Conservation (phyloP, 2,329 filamentous ascomycete species). For the Colletotrichum agaves region DNA sequence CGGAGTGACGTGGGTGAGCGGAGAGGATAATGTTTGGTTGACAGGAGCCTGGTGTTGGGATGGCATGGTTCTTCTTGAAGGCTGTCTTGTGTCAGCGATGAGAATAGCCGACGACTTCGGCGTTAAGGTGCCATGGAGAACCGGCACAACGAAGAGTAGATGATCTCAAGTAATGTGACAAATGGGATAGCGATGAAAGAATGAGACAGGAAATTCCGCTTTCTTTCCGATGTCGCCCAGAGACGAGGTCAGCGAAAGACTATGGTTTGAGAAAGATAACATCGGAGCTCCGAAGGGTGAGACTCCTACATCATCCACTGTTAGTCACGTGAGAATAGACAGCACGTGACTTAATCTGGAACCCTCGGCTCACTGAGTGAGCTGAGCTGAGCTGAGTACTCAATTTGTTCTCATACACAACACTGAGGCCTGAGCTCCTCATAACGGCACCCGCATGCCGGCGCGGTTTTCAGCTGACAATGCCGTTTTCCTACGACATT, state of each 20-base stretch:
- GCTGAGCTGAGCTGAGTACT: too few species aligned
- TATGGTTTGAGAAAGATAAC: too few species aligned
- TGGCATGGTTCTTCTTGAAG: conserved; percentile 71
- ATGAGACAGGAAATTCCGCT: neutral
- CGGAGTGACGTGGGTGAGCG: conserved; percentile 58
- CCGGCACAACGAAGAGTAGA: neutral
- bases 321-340: too few species aligned
- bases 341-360: too few species aligned
- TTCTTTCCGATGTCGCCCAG: too few species aligned
- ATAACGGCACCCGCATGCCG: too few species aligned
- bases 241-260: too few species aligned
- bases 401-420: too few species aligned
- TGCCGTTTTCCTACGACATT: neutral
- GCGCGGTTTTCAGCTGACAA: neutral
- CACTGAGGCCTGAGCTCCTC: too few species aligned
- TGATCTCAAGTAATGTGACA: neutral
- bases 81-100: conserved; percentile 69
- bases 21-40: conserved; percentile 64
- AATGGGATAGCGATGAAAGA: neutral
- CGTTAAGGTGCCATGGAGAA: conserved; percentile 54
- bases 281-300: neutral
- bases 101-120: conserved; percentile 63
- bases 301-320: too few species aligned
- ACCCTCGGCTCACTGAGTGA: too few species aligned
- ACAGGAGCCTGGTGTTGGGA: conserved; percentile 73